These are phyloP conservation scores for Candida arabinofermentans DNA, from an alignment of 805 yeast genomes.

Conservation along the genomic window DNA sequence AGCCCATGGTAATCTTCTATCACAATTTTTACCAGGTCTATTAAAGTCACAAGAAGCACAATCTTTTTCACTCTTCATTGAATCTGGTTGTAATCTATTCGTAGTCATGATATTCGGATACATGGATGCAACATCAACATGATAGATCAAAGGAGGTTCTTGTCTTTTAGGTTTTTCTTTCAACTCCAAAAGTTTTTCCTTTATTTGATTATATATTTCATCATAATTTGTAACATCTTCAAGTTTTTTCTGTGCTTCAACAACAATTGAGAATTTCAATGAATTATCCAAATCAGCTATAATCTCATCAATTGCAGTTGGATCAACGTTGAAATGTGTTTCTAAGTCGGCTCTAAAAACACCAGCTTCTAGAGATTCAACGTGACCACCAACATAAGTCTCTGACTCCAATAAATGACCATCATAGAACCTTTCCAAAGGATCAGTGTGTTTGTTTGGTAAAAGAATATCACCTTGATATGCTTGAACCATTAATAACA, in stretches of 20 bases:
- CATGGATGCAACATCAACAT: slow-evolving; percentile 99
- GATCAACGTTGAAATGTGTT: slow-evolving; percentile 71
- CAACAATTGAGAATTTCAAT: slow-evolving; percentile 75
- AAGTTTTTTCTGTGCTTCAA: slow-evolving; percentile 69
- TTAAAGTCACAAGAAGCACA: slow-evolving; percentile 98
- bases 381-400: slow-evolving; percentile 98
- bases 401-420: slow-evolving; percentile 94
- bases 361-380: slow-evolving; percentile 96
- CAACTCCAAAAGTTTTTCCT: slow-evolving; percentile 50
- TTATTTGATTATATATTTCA: slow-evolving; percentile 62
- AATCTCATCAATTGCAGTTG: slow-evolving; percentile 78
- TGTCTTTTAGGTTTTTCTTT: slow-evolving; percentile 57
- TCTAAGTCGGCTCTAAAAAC: slow-evolving; percentile 89
- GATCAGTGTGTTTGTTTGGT: slow-evolving; percentile 93
- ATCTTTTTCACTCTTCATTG: slow-evolving; percentile 90
- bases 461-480: slow-evolving; percentile 69
- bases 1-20: slow-evolving; percentile 87
- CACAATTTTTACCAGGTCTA: slow-evolving; percentile 91
- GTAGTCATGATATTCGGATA: slow-evolving; percentile 98
- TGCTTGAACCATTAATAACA: slow-evolving; percentile 96
- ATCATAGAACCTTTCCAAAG: slow-evolving; percentile 89
- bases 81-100: slow-evolving; percentile 95
- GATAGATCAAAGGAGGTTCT: slow-evolving; percentile 87
- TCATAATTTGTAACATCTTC: slow-evolving; percentile 79
- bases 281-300: slow-evolving; percentile 70